These are phyloP conservation scores for Rhodotorula sp. DNA, from an alignment of 1,284 basidiomycete species.

Conservation along the genomic window DNA sequence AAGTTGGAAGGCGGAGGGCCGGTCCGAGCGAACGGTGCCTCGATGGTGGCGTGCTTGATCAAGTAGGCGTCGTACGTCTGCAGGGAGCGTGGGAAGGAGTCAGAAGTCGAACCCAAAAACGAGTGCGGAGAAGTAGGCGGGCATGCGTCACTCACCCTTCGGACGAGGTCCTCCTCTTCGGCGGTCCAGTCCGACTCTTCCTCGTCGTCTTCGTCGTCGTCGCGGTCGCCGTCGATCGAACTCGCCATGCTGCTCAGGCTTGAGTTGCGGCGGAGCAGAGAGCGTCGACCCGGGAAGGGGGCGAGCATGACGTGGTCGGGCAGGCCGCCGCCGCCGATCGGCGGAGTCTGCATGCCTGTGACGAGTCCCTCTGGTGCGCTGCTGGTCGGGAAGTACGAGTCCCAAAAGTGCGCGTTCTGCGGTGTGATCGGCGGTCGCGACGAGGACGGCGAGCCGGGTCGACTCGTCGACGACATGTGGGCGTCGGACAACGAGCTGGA, in stretches of 20 bases:
- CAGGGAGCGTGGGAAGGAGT: background rate
- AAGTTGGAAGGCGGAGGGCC: constrained; percentile 35
- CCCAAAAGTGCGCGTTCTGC: constrained; percentile 15
- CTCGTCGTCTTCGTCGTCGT: constrained; percentile 25
- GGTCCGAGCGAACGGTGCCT: constrained; percentile 23
- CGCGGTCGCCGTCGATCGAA: constrained; percentile 16
- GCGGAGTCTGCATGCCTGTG: constrained; percentile 15
- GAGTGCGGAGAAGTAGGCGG: background rate
- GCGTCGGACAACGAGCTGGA: background rate
- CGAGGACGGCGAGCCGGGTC: constrained; percentile 1
- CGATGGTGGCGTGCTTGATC: constrained; percentile 14
- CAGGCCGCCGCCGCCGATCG: background rate
- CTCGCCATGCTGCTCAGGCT: constrained; percentile 33
- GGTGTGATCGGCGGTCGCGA: constrained; percentile 10
- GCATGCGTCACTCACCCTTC: constrained; percentile 9
- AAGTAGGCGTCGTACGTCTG: constrained; percentile 34
- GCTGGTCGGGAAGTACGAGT: constrained; percentile 4
- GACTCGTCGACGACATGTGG: background rate
- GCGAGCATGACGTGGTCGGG: background rate
- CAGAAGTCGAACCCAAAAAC: background rate
- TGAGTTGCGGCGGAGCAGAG: constrained; percentile 29
- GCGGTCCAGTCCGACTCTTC: constrained; percentile 31
- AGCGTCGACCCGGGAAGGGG: constrained; percentile 17
- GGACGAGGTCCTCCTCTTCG: constrained; percentile 27
- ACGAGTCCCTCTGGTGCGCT: background rate